Evolutionary conservation across 2,329 filamentous ascomycete species (phyloP).

Genomic region (Tolypocladium paradoxum): DNA sequence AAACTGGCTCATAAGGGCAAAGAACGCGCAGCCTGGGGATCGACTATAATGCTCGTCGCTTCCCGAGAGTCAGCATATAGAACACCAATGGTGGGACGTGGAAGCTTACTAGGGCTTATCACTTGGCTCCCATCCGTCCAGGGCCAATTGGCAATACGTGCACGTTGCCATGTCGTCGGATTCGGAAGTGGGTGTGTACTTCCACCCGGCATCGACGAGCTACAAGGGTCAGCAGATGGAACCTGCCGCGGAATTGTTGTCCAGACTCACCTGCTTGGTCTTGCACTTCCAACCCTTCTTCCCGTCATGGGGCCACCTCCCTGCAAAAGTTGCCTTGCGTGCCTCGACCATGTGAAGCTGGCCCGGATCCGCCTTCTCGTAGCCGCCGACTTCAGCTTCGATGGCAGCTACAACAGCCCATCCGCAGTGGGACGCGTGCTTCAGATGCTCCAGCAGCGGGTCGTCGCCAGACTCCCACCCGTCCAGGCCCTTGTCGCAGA

Average conservation of each 20-base stretch:
- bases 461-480: slow-evolving; percentile 87
- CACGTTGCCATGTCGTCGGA: slow-evolving; percentile 86
- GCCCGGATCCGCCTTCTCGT: slow-evolving; percentile 62
- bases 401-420: slow-evolving; percentile 68
- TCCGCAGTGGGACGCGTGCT: slow-evolving; percentile 70
- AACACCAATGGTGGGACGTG: background rate
- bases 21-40: slow-evolving; percentile 73
- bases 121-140: slow-evolving; percentile 89
- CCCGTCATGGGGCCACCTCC: slow-evolving; percentile 77
- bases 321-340: slow-evolving; percentile 72
- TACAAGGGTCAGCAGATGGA: slow-evolving; percentile 22
- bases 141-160: slow-evolving; percentile 75
- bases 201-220: slow-evolving; percentile 90
- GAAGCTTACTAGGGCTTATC: slow-evolving; percentile 71
- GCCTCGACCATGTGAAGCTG: slow-evolving; percentile 62
- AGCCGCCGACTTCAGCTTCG: slow-evolving; percentile 50
- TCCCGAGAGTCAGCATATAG: slow-evolving; percentile 12
- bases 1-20: slow-evolving; percentile 52
- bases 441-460: slow-evolving; percentile 74
- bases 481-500: slow-evolving; percentile 74
- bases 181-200: slow-evolving; percentile 74
- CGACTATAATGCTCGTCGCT: slow-evolving; percentile 81
- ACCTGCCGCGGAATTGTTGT: background rate
- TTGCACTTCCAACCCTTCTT: slow-evolving; percentile 88
- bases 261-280: slow-evolving; percentile 60